Evolutionary conservation across 2,329 filamentous ascomycete species (phyloP).

Genomic region (Fusarium guadeloupense): DNA sequence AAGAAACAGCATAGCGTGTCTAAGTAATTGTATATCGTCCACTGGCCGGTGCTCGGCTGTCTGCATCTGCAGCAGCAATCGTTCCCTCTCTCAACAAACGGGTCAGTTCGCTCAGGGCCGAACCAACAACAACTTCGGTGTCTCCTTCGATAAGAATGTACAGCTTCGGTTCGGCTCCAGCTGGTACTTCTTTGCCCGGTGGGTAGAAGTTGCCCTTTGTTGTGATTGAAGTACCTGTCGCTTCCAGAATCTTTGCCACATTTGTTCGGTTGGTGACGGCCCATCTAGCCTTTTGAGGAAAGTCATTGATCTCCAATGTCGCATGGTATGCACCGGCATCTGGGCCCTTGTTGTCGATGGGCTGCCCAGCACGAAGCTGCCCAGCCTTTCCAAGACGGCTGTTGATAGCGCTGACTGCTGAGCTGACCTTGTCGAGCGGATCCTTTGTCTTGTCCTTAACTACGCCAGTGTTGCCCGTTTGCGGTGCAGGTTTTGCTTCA

Average conservation of each 20-base stretch:
- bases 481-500: slow-evolving; percentile 49
- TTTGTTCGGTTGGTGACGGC: slow-evolving; percentile 98
- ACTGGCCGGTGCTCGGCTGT: slow-evolving; percentile 78
- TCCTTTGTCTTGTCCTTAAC: slow-evolving; percentile 67
- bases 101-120: slow-evolving; percentile 90
- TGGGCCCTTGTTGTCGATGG: slow-evolving; percentile 97
- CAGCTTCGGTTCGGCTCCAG: slow-evolving; percentile 85
- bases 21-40: slow-evolving; percentile 89
- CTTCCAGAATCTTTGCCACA: slow-evolving; percentile 95
- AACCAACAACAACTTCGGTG: slow-evolving; percentile 89
- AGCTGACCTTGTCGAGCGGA: slow-evolving; percentile 84
- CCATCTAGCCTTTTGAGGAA: slow-evolving; percentile 98
- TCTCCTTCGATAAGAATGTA: slow-evolving; percentile 98
- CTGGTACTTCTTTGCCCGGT: slow-evolving; percentile 79
- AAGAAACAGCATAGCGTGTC: slow-evolving; percentile 20
- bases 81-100: slow-evolving; percentile 90
- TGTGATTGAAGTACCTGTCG: slow-evolving; percentile 94
- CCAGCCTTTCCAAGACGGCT: slow-evolving; percentile 88
- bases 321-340: slow-evolving; percentile 97
- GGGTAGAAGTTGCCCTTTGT: slow-evolving; percentile 95
- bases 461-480: slow-evolving; percentile 66
- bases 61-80: slow-evolving; percentile 86
- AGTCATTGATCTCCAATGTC: slow-evolving; percentile 98
- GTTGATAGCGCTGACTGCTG: slow-evolving; percentile 92
- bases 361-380: slow-evolving; percentile 88